Evolutionary conservation across 176 grass and related monocot genomes (phyloP), one percentile per base, ranked within the genome.

Genomic region (Zizania latifolia): DNA sequence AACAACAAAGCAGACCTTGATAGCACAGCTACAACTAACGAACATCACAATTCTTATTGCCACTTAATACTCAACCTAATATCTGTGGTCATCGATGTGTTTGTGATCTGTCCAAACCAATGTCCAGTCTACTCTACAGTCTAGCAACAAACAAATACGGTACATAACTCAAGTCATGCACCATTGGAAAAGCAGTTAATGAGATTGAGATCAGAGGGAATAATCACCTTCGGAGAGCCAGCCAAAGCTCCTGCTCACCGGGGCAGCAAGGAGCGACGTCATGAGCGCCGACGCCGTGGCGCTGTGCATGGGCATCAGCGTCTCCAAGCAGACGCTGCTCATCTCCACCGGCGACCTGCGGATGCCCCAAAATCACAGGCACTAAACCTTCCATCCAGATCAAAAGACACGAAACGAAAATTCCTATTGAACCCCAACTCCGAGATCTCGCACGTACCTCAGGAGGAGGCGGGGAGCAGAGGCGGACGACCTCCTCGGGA

Each of bases 291-390:
- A 84, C 17, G 94, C 90, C 1, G 90, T 97, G 60, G 90, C 88
- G 69, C 90, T 97, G 72, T 97, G 94, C 94, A 91, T 83, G 37
- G 94, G 90, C 90, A 97, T 81, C 81, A 97, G 39, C 12, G 91
- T 85, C 55, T 93, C 91, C 66, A 93, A 17, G 54, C 88, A 91
- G 81, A 91, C 82, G 78, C 86, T 93, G 82, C 81, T 92, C 86
- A 91, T 85, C 86, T 87, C 91, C 45, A 92, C 41, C 16, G 91
- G 88, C 54, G 88, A 97, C 77, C 94, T 97, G 56, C 2, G 30
- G 29, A 81, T 24, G 19, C 19, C 19, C 39, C 12, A 48, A 54
- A 62, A 83, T 51, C 23, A 29, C 2, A 61, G n/a, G 7, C 1
- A 56, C 32, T 3, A 5, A 70, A 1, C 2, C n/a, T 19, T 13